phyloP scores from a whole-genome alignment of 2,329 filamentous ascomycete genomes.

The Calonectria fujianensis region DNA sequence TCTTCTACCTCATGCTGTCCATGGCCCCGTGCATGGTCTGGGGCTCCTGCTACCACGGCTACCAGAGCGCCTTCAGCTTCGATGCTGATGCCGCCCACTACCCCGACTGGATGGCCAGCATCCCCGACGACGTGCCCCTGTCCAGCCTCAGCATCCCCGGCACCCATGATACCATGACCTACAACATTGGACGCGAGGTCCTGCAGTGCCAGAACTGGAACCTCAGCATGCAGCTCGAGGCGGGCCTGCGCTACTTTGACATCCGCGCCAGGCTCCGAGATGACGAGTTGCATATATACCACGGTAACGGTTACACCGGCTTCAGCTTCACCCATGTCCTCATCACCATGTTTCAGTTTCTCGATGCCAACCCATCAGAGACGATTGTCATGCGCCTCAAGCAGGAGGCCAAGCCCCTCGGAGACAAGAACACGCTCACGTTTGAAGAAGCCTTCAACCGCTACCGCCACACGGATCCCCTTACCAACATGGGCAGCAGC shows the following conservation, averaged over 20 bases:
- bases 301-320: conserved; percentile 67
- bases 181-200: conserved; percentile 58
- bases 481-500: conserved; percentile 59
- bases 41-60: conserved; percentile 56
- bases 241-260: conserved; percentile 71
- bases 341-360: conserved; percentile 65
- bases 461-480: conserved; percentile 60
- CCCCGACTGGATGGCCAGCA: conserved; percentile 65
- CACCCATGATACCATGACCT: conserved; percentile 73
- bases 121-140: conserved; percentile 65
- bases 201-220: conserved; percentile 70
- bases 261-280: conserved; percentile 67
- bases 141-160: conserved; percentile 70
- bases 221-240: conserved; percentile 65
- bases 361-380: conserved; percentile 66
- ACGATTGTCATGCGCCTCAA: conserved; percentile 71
- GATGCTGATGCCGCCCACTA: conserved; percentile 60
- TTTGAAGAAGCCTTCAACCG: conserved; percentile 68
- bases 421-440: conserved; percentile 58
- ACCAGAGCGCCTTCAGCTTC: conserved; percentile 63
- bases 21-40: conserved; percentile 55
- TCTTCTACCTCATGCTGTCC: conserved; percentile 54
- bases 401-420: conserved; percentile 65
- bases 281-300: conserved; percentile 68
- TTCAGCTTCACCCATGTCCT: conserved; percentile 66